Evolutionary conservation across 2,329 filamentous ascomycete genomes (phyloP), one percentile per base, ranked within the genome.

Genomic region (Elsinoe ampelina): DNA sequence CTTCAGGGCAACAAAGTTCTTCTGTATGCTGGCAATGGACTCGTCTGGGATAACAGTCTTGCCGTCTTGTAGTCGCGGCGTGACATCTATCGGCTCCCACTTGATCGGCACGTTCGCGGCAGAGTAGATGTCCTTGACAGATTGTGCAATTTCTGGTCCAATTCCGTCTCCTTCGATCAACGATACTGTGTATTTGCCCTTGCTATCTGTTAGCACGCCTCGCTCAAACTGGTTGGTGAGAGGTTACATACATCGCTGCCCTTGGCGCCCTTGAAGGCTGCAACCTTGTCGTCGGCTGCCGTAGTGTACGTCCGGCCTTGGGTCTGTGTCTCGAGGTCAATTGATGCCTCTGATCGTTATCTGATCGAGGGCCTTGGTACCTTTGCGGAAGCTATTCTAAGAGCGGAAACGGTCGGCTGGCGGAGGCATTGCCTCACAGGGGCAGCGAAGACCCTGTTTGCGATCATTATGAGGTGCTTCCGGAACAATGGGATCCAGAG

Each of bases 91-190:
- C 61, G 91, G 85, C 75, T 98, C 95, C 93, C 93, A 98, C 72
- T 91, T 85, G 74, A 98, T 86, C 61, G 93, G 93, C 77, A 95
- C 92, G 74, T 95, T 88, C 68, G 93, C 93, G 67, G 93, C 93
- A 68, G 84, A 81, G 78, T 96, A 98, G 76, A 98, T 98, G 74
- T 96, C 89, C 84, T 97, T 98, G 70, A 98, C 91, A 52, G 93
- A 95, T 76, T 95, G 85, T 63, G 93, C 85, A 71, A 98, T 98
- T 78, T 98, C 92, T 63, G 93, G 93, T 61, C 93, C 93, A 72
- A 98, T 98, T 72, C 93, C 93, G 71, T 98, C 95, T 76, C 95
- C 93, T 81, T 98, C 95, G 65, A 98, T 98, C 76, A 98, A 80
- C 67, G 89, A 92, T 69, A 98, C 93, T 58, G 88, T 87, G 82